These are phyloP conservation scores for Auriscalpium orientale DNA, from an alignment of 768 basidiomycete species.

Conservation along the genomic window DNA sequence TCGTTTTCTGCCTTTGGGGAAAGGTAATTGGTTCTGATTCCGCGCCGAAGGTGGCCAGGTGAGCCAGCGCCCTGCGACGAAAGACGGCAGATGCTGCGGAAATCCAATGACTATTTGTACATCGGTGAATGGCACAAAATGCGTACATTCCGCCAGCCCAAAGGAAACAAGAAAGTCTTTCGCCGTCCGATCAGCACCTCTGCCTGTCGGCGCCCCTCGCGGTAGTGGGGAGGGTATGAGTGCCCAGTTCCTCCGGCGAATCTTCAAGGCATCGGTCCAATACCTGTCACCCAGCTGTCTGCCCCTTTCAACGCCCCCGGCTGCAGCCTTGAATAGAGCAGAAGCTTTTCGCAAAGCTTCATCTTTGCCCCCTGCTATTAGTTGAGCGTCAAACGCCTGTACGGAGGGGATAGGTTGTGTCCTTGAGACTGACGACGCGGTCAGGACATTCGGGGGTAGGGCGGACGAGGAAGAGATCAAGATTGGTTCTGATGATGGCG, in stretches of 20 bases:
- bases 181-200: constrained; percentile 72
- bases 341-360: constrained; percentile 71
- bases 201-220: constrained; percentile 58
- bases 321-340: constrained; percentile 60
- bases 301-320: constrained; percentile 59
- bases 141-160: constrained; percentile 76
- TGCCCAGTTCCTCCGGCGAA: constrained; percentile 73
- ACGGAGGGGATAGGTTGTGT: constrained; percentile 45
- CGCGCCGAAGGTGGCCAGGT: constrained; percentile 43
- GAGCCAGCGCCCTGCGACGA: constrained; percentile 64
- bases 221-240: constrained; percentile 75
- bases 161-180: constrained; percentile 78
- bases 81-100: constrained; percentile 52
- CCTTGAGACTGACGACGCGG: constrained; percentile 60
- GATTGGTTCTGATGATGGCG: background rate
- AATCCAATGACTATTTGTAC: constrained; percentile 5
- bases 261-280: constrained; percentile 76
- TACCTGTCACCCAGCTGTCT: constrained; percentile 61
- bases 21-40: constrained; percentile 9
- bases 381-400: constrained; percentile 63
- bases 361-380: constrained; percentile 74
- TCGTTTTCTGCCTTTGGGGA: constrained; percentile 54
- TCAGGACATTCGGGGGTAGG: constrained; percentile 27
- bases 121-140: background rate
- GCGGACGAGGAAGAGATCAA: background rate